Evolutionary conservation across 805 yeast species (phyloP).

Genomic region (Candida awuae): DNA sequence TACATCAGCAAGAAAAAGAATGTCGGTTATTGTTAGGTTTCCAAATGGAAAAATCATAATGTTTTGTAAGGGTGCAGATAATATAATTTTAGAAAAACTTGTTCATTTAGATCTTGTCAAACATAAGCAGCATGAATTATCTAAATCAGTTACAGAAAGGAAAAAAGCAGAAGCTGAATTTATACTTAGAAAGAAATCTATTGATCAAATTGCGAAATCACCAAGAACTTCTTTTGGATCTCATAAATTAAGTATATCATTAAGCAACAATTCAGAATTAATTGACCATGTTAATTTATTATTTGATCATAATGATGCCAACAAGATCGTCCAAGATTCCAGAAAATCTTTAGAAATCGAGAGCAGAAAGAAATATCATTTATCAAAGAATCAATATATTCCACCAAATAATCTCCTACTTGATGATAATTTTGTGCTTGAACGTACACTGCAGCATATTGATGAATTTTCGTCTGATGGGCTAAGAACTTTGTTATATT

Average conservation of each 20-base stretch:
- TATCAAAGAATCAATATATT: conserved; percentile 32
- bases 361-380: conserved; percentile 45
- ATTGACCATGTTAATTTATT: conserved; percentile 17
- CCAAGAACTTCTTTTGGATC: conserved; percentile 10
- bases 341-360: conserved; percentile 52
- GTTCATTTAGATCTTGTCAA: conserved; percentile 50
- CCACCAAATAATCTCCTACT: conserved; percentile 49
- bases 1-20: conserved; percentile 80
- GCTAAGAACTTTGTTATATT: conserved; percentile 77
- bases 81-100: conserved; percentile 71
- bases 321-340: conserved; percentile 46
- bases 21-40: conserved; percentile 77
- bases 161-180: conserved; percentile 71
- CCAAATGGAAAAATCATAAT: conserved; percentile 72
- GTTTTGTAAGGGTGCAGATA: conserved; percentile 94
- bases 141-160: conserved; percentile 49
- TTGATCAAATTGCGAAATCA: conserved; percentile 21
- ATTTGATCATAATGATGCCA: conserved; percentile 32
- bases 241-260: conserved; percentile 21
- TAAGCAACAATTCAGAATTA: conserved; percentile 12
- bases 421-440: conserved; percentile 72
- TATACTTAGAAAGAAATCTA: conserved; percentile 49
- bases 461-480: conserved; percentile 96
- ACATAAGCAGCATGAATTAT: conserved; percentile 56
- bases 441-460: conserved; percentile 79